A percentile compares a stretch with the other conserved stretches of the same genome.
phyloP scores from a whole-genome alignment of 73 alveolate species.

The Durusdinium trenchii region DNA sequence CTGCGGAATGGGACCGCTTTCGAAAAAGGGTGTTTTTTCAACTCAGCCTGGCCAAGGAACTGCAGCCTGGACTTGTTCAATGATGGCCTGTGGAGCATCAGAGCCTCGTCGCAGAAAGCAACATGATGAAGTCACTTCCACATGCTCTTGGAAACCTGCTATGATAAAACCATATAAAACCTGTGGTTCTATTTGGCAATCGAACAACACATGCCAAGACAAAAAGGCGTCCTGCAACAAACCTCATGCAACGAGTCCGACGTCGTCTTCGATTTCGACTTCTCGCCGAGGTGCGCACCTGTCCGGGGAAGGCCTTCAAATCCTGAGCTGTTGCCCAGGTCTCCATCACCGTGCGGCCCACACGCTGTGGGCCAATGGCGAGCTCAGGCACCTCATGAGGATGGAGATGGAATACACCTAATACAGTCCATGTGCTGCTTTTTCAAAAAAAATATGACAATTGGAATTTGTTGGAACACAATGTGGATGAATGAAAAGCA shows the following conservation, averaged over 20 bases:
- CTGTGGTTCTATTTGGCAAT: not conserved
- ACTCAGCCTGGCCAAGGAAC: not conserved
- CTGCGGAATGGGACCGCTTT: no score
- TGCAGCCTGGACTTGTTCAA: slow-evolving; percentile 32
- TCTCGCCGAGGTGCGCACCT: slow-evolving; percentile 1
- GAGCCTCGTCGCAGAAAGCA: not conserved
- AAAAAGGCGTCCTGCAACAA: not conserved
- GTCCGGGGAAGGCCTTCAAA: slow-evolving; percentile 35
- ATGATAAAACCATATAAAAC: not conserved
- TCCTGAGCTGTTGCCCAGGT: slow-evolving; percentile 46
- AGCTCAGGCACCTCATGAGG: slow-evolving; percentile 18
- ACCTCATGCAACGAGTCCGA: not conserved
- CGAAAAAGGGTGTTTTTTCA: no score
- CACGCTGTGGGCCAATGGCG: not conserved
- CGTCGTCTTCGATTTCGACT: not conserved
- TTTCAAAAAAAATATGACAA: no score
- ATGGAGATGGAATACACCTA: no score
- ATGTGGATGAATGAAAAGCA: no score
- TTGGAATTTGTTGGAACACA: no score
- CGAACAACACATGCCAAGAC: not conserved
- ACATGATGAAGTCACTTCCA: not conserved
- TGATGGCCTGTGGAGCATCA: slow-evolving; percentile 50
- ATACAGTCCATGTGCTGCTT: no score
- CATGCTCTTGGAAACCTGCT: not conserved
- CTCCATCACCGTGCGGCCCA: slow-evolving; percentile 21